Conservation (phyloP, 2,329 filamentous ascomycete species). For the Hortaea werneckii region DNA sequence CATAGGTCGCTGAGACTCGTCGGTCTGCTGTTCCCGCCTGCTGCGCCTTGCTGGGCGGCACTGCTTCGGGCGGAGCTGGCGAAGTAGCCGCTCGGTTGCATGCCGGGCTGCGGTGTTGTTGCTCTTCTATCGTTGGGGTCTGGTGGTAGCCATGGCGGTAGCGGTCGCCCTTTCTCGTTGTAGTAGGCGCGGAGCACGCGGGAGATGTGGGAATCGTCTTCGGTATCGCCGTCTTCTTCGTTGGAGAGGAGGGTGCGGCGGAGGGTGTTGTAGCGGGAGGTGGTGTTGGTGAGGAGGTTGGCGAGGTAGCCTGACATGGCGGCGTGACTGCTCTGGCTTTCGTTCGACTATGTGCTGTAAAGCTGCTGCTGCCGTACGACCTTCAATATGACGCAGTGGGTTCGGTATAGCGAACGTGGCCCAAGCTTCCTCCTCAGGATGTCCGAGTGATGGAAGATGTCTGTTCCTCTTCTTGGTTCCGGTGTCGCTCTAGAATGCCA, state of each 20-base stretch:
- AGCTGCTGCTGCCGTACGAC: neutral
- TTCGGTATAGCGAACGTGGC: neutral
- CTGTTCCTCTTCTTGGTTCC: too few relatives aligned
- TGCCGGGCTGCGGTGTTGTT: constrained; percentile 28
- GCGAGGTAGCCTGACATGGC: constrained; percentile 74
- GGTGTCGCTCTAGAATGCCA: too few relatives aligned
- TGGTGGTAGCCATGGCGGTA: constrained; percentile 79
- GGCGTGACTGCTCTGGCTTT: neutral
- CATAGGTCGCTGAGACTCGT: constrained; percentile 51
- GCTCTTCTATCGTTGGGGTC: constrained; percentile 62
- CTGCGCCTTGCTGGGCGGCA: constrained; percentile 16
- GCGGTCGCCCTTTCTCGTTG: constrained; percentile 69
- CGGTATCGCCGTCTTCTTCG: constrained; percentile 44
- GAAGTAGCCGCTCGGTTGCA: constrained; percentile 22
- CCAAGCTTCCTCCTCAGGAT: neutral
- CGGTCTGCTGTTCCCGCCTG: constrained; percentile 26
- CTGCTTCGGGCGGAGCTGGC: constrained; percentile 17
- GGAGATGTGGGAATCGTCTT: constrained; percentile 91
- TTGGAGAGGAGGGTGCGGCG: constrained; percentile 57
- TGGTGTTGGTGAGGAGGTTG: constrained; percentile 52
- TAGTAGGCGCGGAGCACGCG: constrained; percentile 91
- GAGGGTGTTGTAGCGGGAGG: constrained; percentile 47
- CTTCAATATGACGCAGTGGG: neutral
- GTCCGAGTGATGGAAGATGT: too few relatives aligned
- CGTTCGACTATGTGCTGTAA: neutral